Evolutionary conservation across 2,329 filamentous ascomycete genomes (phyloP).

Genomic region (Trichoderma guizhouense): DNA sequence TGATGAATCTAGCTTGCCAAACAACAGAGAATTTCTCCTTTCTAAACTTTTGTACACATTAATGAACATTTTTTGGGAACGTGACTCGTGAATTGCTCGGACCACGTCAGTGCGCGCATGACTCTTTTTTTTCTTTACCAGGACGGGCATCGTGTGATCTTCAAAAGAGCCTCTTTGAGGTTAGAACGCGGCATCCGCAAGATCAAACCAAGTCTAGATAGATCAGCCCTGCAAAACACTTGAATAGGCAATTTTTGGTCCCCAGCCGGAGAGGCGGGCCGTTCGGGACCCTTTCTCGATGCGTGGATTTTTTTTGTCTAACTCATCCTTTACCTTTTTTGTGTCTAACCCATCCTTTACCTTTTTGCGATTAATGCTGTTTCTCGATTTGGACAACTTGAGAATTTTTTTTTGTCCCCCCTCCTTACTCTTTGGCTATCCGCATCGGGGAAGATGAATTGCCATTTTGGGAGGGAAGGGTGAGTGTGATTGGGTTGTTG

Average conservation of each 20-base stretch:
- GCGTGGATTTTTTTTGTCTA: neutral
- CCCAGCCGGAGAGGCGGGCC: neutral
- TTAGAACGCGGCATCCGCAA: slow-evolving; percentile 8
- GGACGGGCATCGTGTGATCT: neutral
- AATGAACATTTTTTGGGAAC: neutral
- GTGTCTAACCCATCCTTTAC: slow-evolving; percentile 7
- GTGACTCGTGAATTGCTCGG: neutral
- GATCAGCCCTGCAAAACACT: slow-evolving; percentile 8
- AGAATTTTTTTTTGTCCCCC: neutral
- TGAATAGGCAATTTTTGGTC: slow-evolving; percentile 14
- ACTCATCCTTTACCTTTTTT: slow-evolving; percentile 15
- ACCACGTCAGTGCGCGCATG: neutral
- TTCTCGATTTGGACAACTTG: neutral
- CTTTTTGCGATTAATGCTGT: slow-evolving; percentile 10
- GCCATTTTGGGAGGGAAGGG: slow-evolving; percentile 19
- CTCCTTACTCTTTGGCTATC: neutral
- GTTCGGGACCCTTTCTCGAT: neutral
- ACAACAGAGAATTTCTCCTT: slow-evolving; percentile 17
- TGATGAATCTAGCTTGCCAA: slow-evolving; percentile 20
- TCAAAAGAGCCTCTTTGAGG: slow-evolving; percentile 2
- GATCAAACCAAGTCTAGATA: neutral
- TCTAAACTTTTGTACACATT: slow-evolving; percentile 10
- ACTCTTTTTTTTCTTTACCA: neutral
- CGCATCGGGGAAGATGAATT: slow-evolving; percentile 19
- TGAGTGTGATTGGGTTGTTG: slow-evolving; percentile 15